Evolutionary conservation across 2,329 filamentous ascomycete species (phyloP).

Genomic region (Sclerotinia glacialis): DNA sequence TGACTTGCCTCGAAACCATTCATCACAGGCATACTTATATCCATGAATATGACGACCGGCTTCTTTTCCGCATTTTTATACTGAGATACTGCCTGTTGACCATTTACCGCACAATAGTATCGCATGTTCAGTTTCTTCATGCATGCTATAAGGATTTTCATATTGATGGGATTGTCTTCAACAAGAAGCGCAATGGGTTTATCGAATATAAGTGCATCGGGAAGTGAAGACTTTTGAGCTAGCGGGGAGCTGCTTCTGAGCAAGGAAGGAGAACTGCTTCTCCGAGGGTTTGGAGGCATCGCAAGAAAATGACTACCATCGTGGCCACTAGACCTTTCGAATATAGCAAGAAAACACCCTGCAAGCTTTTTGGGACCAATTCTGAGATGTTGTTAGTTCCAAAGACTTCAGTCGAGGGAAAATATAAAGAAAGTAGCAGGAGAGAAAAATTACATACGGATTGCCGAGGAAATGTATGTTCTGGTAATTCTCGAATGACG

Average conservation of each 20-base stretch:
- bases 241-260: too few species aligned
- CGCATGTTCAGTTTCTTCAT: constrained; percentile 26
- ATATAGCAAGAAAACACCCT: constrained; percentile 14
- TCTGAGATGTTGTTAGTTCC: not conserved
- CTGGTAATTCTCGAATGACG: not conserved
- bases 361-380: constrained; percentile 15
- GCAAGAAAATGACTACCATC: not conserved
- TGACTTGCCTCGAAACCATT: constrained; percentile 42
- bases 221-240: not conserved
- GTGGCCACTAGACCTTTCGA: not conserved
- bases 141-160: constrained; percentile 34
- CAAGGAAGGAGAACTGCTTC: not conserved
- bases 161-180: constrained; percentile 43
- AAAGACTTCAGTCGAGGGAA: fast-evolving
- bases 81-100: constrained; percentile 18
- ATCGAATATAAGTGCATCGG: not conserved
- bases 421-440: not conserved
- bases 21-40: constrained; percentile 54
- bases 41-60: constrained; percentile 47
- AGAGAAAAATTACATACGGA: not conserved
- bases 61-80: constrained; percentile 13
- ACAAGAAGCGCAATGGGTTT: constrained; percentile 31
- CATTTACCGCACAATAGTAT: constrained; percentile 35
- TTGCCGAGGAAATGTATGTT: constrained; percentile 20
- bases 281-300: not conserved